Evolutionary conservation across 106 monocot species (phyloP).

Genomic region (Dendrobium chrysotoxum): DNA sequence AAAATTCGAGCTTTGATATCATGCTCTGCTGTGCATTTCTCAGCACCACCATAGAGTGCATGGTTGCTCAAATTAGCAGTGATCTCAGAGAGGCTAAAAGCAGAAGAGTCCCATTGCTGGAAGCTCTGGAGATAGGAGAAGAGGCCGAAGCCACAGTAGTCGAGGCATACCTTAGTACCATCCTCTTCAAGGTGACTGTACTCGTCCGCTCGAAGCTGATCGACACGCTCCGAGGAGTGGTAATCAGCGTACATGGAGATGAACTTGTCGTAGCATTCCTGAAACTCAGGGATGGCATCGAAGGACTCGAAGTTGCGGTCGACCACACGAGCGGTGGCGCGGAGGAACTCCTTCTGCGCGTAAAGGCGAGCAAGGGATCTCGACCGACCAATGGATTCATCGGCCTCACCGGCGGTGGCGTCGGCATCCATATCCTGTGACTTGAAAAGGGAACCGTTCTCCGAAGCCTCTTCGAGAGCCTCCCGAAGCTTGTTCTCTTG

Average conservation of each 20-base stretch:
- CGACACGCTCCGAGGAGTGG: slow-evolving; percentile 56
- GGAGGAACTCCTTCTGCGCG: slow-evolving; percentile 88
- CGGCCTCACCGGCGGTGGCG: neutral
- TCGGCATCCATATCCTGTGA: slow-evolving; percentile 52
- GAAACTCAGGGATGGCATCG: slow-evolving; percentile 49
- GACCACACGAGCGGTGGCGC: slow-evolving; percentile 74
- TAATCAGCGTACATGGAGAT: slow-evolving; percentile 87
- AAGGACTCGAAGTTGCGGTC: slow-evolving; percentile 48
- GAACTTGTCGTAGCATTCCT: slow-evolving; percentile 65
- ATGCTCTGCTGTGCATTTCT: slow-evolving; percentile 72
- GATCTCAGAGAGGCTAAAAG: slow-evolving; percentile 77
- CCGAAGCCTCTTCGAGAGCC: slow-evolving; percentile 91
- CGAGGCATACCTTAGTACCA: slow-evolving; percentile 73
- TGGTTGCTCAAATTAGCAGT: slow-evolving; percentile 91
- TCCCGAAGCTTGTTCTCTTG: slow-evolving; percentile 83
- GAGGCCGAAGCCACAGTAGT: slow-evolving; percentile 94
- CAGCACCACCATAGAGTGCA: slow-evolving; percentile 74
- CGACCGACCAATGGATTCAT: slow-evolving; percentile 43
- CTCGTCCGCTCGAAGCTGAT: slow-evolving; percentile 57
- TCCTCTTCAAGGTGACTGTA: slow-evolving; percentile 63
- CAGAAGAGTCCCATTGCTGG: slow-evolving; percentile 57
- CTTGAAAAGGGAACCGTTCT: slow-evolving; percentile 75
- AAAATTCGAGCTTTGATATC: slow-evolving; percentile 80
- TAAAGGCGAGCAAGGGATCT: slow-evolving; percentile 79
- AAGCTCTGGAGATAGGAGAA: slow-evolving; percentile 81